A percentile compares a stretch with the other conserved stretches of the same genome.
Evolutionary conservation across 805 yeast genomes (phyloP).

Genomic region (Candida yuanshanica): DNA sequence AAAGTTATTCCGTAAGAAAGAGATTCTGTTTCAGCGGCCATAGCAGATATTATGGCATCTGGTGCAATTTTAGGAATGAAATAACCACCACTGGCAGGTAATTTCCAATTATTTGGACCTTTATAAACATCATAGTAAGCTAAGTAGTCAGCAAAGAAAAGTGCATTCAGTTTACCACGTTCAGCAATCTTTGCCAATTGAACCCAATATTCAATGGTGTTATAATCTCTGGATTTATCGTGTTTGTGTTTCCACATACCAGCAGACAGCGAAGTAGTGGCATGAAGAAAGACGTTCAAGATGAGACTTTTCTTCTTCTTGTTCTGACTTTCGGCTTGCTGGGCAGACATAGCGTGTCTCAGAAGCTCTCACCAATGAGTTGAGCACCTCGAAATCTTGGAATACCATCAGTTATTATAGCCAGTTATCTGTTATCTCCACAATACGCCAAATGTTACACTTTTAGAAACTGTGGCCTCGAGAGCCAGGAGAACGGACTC

Average conservation of each 20-base stretch:
- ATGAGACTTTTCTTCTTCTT: slow-evolving; percentile 23
- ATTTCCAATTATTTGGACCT: slow-evolving; percentile 31
- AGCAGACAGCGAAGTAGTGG: slow-evolving; percentile 20
- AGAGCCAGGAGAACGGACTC: no score
- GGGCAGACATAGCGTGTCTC: no score
- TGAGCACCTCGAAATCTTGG: no score
- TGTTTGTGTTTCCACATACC: slow-evolving; percentile 29
- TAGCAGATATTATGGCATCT: slow-evolving; percentile 27
- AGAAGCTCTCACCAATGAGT: no score
- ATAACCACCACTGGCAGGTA: slow-evolving; percentile 27
- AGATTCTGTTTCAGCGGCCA: slow-evolving; percentile 37
- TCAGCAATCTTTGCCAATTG: slow-evolving; percentile 32
- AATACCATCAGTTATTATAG: no score
- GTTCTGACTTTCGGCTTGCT: no score
- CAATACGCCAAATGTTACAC: not conserved
- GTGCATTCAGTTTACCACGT: slow-evolving; percentile 32
- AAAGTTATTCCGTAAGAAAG: slow-evolving; percentile 37
- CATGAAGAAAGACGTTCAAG: slow-evolving; percentile 35
- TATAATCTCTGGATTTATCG: slow-evolving; percentile 8
- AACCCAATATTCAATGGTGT: slow-evolving; percentile 30
- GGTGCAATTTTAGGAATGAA: slow-evolving; percentile 31
- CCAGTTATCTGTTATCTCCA: not conserved
- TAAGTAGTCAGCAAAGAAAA: slow-evolving; percentile 36
- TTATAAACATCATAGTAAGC: slow-evolving; percentile 36
- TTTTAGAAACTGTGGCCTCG: not conserved